A percentile compares a stretch with the other conserved stretches of the same genome.
Evolutionary conservation across 768 basidiomycete species (phyloP).

Genomic region (Boletellus sp.): DNA sequence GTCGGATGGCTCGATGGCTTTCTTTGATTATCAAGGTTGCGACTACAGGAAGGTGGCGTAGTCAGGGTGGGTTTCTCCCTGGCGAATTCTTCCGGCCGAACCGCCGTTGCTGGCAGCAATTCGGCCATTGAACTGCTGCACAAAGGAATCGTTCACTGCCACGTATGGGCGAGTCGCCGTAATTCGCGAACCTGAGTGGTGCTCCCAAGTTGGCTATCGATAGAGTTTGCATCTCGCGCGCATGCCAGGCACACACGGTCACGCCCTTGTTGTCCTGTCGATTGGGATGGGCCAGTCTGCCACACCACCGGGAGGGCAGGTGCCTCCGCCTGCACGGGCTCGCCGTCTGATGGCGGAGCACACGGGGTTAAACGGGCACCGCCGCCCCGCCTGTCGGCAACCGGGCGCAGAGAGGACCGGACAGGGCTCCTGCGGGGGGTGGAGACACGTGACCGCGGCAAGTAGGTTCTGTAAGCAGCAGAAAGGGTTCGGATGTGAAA

Average conservation of each 20-base stretch:
- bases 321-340: too few species aligned
- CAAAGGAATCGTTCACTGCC: constrained; percentile 1
- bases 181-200: constrained; percentile 6
- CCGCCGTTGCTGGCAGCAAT: constrained; percentile 4
- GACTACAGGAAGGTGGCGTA: constrained; percentile 16
- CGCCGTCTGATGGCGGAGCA: too few species aligned
- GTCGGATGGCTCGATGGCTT: constrained; percentile 4
- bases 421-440: too few species aligned
- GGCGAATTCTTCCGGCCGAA: constrained; percentile 13
- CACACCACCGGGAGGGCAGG: too few species aligned
- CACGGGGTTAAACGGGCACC: neutral
- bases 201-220: constrained; percentile 9
- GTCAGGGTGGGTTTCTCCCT: constrained; percentile 22
- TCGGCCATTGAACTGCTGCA: constrained; percentile 4
- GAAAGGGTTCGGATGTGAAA: constrained; percentile 23
- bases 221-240: constrained; percentile 8
- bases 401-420: constrained; percentile 8
- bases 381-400: constrained; percentile 8
- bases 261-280: constrained; percentile 11
- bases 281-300: neutral
- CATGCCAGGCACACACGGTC: constrained; percentile 14
- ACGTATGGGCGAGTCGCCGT: constrained; percentile 10
- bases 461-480: constrained; percentile 18
- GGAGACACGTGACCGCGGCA: constrained; percentile 26
- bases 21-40: constrained; percentile 17